Evolutionary conservation across 164 flowering plant species (phyloP), one percentile per base, ranked within the genome.

Genomic region (Paratinospora sagittata): DNA sequence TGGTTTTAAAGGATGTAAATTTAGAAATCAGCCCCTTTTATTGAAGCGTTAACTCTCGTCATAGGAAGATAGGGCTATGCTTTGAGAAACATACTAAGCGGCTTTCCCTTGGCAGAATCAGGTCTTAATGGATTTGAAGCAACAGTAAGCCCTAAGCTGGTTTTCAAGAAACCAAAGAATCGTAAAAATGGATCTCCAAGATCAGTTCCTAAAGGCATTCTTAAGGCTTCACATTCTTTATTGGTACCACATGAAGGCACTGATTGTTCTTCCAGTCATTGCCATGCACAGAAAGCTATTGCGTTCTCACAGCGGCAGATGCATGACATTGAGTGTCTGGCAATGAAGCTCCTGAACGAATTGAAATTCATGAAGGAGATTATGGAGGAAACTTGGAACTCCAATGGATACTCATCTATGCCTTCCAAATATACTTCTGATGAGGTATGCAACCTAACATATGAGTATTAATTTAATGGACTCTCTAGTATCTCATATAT

Each of bases 251-350:
- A 63, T 64, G 33, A 63, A 39, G 68, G 73, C 68, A 73, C 75
- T 30, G 80, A 77, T 12, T 73, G 84, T 58, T 60, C 74, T 68
- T 79, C 86, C 26, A 70, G 78, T 33, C 78, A 78, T 66, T 67
- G 73, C 55, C 74, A 82, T 80, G 78, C 89, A 24, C 77, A 85
- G 75, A 82, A 80, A 78, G 93, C 92, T 63, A 82, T 90, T 70
- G 76, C 78, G 68, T 95, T 95, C 77, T 84, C 98, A 41, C 90
- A 92, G 82, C 75, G 82, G 65, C 97, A 92, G 82, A 85, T 89
- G 94, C 89, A 78, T 26, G 94, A 95, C 73, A 79, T 88, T 72
- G 93, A 92, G 79, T 72, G 72, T 74, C 81, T 95, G 66, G 85
- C 93, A 36, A 58, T 49, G 67, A 89, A 82, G 76, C 89, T 92